These are phyloP conservation scores for Crithidia bombi DNA, from an alignment of 208 protist genomes.

Conservation along the genomic window DNA sequence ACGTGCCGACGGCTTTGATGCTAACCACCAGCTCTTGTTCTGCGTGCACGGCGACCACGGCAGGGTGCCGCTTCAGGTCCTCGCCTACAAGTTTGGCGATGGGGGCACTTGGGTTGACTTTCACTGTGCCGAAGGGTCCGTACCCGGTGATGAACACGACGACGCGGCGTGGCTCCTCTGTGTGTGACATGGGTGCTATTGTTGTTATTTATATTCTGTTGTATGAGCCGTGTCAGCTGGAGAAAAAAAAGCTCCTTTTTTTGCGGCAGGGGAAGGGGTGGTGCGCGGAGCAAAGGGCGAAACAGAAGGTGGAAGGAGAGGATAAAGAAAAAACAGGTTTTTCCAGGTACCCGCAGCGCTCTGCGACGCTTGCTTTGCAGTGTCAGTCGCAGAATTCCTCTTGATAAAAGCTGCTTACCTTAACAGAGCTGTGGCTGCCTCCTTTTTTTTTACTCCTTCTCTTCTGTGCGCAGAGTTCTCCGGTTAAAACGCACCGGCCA, in stretches of 20 bases:
- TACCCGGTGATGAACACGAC: constrained; percentile 74
- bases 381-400: too few species aligned
- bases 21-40: constrained; percentile 55
- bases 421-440: too few species aligned
- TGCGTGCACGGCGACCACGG: constrained; percentile 28
- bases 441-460: too few species aligned
- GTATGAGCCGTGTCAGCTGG: too few species aligned
- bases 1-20: constrained; percentile 33
- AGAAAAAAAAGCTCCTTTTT: neutral
- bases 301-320: neutral
- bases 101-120: constrained; percentile 61
- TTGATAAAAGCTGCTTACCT: too few species aligned
- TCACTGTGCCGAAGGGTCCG: constrained; percentile 61
- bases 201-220: neutral
- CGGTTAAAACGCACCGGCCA: too few species aligned
- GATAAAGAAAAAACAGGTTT: constrained; percentile 3
- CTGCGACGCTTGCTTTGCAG: too few species aligned
- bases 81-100: constrained; percentile 42
- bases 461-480: too few species aligned
- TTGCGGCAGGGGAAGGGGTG: too few species aligned
- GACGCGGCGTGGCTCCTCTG: constrained; percentile 10
- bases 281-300: too few species aligned
- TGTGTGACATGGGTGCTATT: neutral
- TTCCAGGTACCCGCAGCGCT: too few species aligned
- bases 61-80: constrained; percentile 28